Conservation (phyloP, 768 basidiomycete genomes). For the Tylopilus intermedius region DNA sequence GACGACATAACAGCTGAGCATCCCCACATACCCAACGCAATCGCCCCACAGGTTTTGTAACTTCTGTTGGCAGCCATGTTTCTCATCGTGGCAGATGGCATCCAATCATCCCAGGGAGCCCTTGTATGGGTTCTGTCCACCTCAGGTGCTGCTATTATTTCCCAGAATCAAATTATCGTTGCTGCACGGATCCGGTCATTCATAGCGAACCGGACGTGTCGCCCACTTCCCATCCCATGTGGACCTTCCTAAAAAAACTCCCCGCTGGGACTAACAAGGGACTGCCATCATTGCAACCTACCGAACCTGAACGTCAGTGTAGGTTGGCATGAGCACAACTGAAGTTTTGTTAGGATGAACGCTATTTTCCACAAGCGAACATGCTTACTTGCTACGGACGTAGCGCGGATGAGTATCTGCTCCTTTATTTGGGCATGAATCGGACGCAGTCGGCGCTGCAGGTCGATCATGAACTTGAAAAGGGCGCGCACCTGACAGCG, state of each 20-base stretch:
- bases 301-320: neutral
- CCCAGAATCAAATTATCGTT: conserved; percentile 3
- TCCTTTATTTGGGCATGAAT: conserved; percentile 1
- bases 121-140: neutral
- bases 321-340: neutral
- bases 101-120: neutral
- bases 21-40: neutral
- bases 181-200: neutral
- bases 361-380: neutral
- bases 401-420: neutral
- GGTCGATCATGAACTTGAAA: conserved; percentile 23
- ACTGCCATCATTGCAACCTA: neutral
- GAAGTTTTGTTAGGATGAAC: neutral
- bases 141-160: neutral
- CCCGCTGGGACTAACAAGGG: neutral
- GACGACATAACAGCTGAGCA: conserved; percentile 8
- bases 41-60: neutral
- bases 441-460: neutral
- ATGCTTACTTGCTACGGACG: neutral
- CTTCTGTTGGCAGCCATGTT: neutral
- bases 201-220: neutral
- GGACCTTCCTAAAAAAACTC: neutral
- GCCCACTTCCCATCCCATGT: neutral
- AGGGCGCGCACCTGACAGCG: conserved; percentile 1
- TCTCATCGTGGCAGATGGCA: neutral